Conservation (phyloP, 2,329 filamentous ascomycete genomes). For the Harringtonia lauricola region DNA sequence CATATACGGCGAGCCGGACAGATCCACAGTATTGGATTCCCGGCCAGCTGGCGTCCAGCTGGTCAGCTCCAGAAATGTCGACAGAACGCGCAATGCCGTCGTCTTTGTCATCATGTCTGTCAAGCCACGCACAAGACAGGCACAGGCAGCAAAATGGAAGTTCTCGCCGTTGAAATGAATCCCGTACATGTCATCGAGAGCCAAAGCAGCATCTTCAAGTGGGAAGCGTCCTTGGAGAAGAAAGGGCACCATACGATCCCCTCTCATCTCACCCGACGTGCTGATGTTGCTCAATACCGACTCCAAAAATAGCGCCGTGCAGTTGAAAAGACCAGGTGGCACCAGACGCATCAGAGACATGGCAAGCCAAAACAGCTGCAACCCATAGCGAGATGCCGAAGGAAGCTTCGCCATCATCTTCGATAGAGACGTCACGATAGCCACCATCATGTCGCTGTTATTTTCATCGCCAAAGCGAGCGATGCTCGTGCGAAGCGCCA, state of each 20-base stretch:
- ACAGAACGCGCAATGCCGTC: constrained; percentile 48
- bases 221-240: constrained; percentile 49
- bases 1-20: constrained; percentile 44
- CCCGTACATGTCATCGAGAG: constrained; percentile 54
- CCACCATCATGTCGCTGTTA: constrained; percentile 56
- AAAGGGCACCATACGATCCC: constrained; percentile 46
- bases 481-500: constrained; percentile 54
- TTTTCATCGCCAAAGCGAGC: constrained; percentile 42
- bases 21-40: constrained; percentile 14
- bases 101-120: constrained; percentile 50
- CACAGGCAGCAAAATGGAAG: constrained; percentile 58
- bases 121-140: constrained; percentile 51
- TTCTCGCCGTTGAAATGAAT: constrained; percentile 53
- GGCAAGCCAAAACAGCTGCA: constrained; percentile 61
- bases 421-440: constrained; percentile 54
- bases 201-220: constrained; percentile 49
- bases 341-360: constrained; percentile 55
- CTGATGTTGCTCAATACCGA: constrained; percentile 54
- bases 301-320: constrained; percentile 52
- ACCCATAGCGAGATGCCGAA: constrained; percentile 53
- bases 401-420: constrained; percentile 63
- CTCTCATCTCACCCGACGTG: constrained; percentile 46
- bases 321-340: constrained; percentile 52
- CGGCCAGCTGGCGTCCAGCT: constrained; percentile 18
- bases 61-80: constrained; percentile 47